phyloP scores from a whole-genome alignment of 164 flowering plant species.

The Pachysandra terminalis region DNA sequence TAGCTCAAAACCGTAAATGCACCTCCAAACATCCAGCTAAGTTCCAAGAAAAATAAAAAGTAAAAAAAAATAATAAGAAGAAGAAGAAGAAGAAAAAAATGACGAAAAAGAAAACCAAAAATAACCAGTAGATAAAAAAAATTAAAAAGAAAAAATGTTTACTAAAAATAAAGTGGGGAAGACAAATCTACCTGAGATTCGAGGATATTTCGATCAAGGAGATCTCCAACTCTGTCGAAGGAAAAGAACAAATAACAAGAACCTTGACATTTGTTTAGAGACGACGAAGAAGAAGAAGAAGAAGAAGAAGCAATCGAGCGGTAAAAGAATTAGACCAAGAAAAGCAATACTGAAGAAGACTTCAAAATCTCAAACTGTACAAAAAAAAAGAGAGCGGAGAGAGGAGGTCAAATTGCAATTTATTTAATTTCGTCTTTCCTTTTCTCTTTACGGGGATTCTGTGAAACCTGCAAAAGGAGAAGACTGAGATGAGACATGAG shows the following conservation, averaged over 20 bases:
- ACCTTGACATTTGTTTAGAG: constrained; percentile 6
- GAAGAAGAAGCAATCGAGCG: constrained; percentile 3
- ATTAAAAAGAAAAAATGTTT: background rate
- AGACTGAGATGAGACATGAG: too few species aligned
- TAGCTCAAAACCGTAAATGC: background rate
- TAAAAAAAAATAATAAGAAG: too few species aligned
- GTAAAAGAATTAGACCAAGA: constrained; percentile 1
- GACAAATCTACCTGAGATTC: background rate
- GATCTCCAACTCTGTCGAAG: constrained; percentile 5
- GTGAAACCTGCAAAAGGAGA: too few species aligned
- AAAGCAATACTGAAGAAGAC: background rate
- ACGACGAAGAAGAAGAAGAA: background rate
- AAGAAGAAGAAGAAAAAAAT: too few species aligned
- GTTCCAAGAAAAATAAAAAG: background rate
- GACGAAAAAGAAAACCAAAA: background rate
- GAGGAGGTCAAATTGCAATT: background rate
- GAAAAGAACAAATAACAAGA: background rate
- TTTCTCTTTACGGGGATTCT: too few species aligned
- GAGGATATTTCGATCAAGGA: background rate
- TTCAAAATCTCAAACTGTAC: background rate
- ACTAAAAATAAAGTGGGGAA: background rate
- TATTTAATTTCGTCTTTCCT: too few species aligned
- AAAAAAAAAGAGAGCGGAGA: background rate
- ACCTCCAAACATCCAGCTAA: background rate
- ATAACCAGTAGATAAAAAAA: background rate